Evolutionary conservation across 805 yeast species (phyloP).

Genomic region (Schwanniomyces sp.): DNA sequence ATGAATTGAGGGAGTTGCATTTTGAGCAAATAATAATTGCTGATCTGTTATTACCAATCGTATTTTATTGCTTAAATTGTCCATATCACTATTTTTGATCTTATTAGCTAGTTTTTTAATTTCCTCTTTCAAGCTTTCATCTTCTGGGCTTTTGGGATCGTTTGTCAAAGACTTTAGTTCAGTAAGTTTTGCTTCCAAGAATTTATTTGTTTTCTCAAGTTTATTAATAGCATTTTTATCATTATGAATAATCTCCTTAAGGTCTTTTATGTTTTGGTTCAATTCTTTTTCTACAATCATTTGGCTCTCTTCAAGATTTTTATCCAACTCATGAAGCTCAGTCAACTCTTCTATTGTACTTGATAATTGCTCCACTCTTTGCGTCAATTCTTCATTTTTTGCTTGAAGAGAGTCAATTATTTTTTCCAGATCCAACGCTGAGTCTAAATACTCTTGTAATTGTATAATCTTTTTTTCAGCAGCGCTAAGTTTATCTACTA

Average conservation of each 20-base stretch:
- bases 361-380: conserved; percentile 30
- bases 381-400: conserved; percentile 36
- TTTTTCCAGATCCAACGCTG: conserved; percentile 33
- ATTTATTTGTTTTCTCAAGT: conserved; percentile 19
- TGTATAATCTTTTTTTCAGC: conserved; percentile 21
- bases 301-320: conserved; percentile 49
- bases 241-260: conserved; percentile 14
- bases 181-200: conserved; percentile 15
- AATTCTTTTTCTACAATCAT: conserved; percentile 44
- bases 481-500: conserved; percentile 11
- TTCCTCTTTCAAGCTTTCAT: conserved; percentile 3
- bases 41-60: background rate
- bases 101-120: conserved; percentile 16
- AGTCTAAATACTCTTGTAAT: conserved; percentile 32
- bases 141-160: background rate
- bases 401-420: conserved; percentile 32
- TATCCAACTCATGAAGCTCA: conserved; percentile 50
- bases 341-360: conserved; percentile 44
- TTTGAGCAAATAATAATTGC: background rate
- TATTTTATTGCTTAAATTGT: background rate
- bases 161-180: conserved; percentile 12
- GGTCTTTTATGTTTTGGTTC: conserved; percentile 30
- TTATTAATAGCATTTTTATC: conserved; percentile 14
- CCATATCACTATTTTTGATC: conserved; percentile 6
- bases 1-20: background rate